These are phyloP conservation scores for Rhizoctonia solani DNA, from an alignment of 1,284 basidiomycete species.

Conservation along the genomic window DNA sequence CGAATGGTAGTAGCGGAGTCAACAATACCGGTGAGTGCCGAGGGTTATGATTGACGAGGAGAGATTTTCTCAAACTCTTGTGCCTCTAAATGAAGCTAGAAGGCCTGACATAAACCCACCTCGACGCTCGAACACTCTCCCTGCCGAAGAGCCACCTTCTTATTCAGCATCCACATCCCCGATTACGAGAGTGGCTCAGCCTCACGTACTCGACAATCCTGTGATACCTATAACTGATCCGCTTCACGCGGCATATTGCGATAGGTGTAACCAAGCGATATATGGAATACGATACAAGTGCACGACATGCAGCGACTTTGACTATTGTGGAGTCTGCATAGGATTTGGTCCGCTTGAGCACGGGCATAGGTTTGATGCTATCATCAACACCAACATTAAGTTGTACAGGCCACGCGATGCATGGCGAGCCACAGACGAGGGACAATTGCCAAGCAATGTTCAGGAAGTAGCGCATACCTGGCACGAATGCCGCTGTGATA, in stretches of 20 bases:
- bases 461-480: background rate
- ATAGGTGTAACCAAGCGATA: conserved; percentile 15
- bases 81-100: too few relatives aligned
- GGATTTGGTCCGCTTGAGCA: conserved; percentile 22
- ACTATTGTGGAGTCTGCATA: conserved; percentile 21
- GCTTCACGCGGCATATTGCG: conserved; percentile 14
- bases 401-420: conserved; percentile 1
- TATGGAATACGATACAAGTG: conserved; percentile 25
- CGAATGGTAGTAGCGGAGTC: background rate
- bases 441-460: background rate
- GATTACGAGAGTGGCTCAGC: background rate
- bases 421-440: conserved; percentile 1
- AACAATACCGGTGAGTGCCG: background rate
- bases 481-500: conserved; percentile 1
- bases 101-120: too few relatives aligned
- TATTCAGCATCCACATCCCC: background rate
- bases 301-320: conserved; percentile 7
- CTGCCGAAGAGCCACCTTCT: background rate
- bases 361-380: conserved; percentile 5
- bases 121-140: too few relatives aligned
- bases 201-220: conserved; percentile 1
- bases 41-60: too few relatives aligned
- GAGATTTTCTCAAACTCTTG: too few relatives aligned
- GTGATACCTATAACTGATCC: background rate
- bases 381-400: conserved; percentile 1